These are phyloP conservation scores for Xylaria venustula DNA, from an alignment of 495 filamentous ascomycete species.

Conservation along the genomic window DNA sequence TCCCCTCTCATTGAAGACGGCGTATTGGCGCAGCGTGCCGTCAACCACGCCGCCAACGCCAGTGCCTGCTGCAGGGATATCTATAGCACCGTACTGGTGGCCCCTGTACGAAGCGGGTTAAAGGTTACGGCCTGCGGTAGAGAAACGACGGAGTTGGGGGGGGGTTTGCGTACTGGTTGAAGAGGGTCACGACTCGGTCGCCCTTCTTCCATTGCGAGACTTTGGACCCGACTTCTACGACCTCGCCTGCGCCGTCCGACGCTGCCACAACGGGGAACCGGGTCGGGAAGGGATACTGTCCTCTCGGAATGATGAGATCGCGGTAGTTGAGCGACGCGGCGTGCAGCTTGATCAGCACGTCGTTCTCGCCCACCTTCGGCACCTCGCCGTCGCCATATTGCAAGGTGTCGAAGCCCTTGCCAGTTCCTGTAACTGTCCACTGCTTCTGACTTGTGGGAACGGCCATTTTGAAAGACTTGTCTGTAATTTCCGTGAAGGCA, in stretches of 20 bases:
- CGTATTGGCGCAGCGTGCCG: slow-evolving; percentile 72
- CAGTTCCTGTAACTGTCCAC: slow-evolving; percentile 58
- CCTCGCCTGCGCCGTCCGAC: slow-evolving; percentile 77
- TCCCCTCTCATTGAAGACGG: slow-evolving; percentile 65
- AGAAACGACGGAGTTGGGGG: neutral
- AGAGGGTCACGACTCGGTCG: slow-evolving; percentile 71
- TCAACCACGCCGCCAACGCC: slow-evolving; percentile 72
- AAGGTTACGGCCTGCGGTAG: too few relatives aligned
- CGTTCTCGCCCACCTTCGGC: slow-evolving; percentile 63
- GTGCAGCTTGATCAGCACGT: slow-evolving; percentile 74
- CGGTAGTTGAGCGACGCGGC: slow-evolving; percentile 81
- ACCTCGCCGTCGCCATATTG: slow-evolving; percentile 53
- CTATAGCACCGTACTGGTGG: slow-evolving; percentile 62
- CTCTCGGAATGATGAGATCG: slow-evolving; percentile 74
- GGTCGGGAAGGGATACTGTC: slow-evolving; percentile 65
- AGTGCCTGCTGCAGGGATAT: slow-evolving; percentile 38
- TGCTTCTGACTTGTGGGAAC: slow-evolving; percentile 58
- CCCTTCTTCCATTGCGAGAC: slow-evolving; percentile 68
- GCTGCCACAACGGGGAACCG: slow-evolving; percentile 59
- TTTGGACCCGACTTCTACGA: slow-evolving; percentile 65
- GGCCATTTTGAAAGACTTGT: slow-evolving; percentile 5
- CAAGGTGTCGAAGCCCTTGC: slow-evolving; percentile 61
- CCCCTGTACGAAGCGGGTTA: slow-evolving; percentile 15
- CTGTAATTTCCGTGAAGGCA: too few relatives aligned
- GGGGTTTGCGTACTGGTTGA: slow-evolving; percentile 58